These are phyloP conservation scores for Neocallimastix lanati DNA, from an alignment of 192 early-diverging fungal species.

Conservation along the genomic window DNA sequence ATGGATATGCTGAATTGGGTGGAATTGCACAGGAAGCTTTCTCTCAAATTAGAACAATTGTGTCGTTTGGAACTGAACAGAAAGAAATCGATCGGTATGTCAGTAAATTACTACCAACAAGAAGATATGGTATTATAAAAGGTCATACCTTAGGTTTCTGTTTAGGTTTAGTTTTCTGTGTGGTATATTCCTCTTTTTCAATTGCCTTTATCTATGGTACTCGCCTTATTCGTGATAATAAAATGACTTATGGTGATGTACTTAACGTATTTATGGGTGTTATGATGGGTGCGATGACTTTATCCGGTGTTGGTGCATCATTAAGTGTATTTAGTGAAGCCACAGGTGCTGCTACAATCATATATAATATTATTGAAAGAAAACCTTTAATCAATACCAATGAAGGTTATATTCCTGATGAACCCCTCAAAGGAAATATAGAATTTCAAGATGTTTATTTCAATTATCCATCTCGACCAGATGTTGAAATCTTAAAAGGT, in stretches of 20 bases:
- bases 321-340: slow-evolving; percentile 53
- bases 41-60: neutral
- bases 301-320: slow-evolving; percentile 53
- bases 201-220: slow-evolving; percentile 33
- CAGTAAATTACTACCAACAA: neutral
- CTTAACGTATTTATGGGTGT: slow-evolving; percentile 81
- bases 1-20: neutral
- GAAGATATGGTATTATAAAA: neutral
- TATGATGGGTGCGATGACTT: slow-evolving; percentile 63
- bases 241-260: slow-evolving; percentile 26
- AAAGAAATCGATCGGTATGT: neutral
- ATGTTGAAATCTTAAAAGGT: slow-evolving; percentile 57
- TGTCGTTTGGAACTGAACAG: neutral
- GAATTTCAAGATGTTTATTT: slow-evolving; percentile 63
- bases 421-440: slow-evolving; percentile 35
- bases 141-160: neutral
- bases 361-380: slow-evolving; percentile 70
- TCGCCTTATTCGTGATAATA: slow-evolving; percentile 16
- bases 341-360: slow-evolving; percentile 61
- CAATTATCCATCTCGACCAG: slow-evolving; percentile 65
- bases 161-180: neutral
- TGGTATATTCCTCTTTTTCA: slow-evolving; percentile 12
- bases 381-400: slow-evolving; percentile 54
- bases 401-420: neutral
- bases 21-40: neutral